These are phyloP conservation scores for Naganishia albida DNA, from an alignment of 1,284 basidiomycete species.

Conservation along the genomic window DNA sequence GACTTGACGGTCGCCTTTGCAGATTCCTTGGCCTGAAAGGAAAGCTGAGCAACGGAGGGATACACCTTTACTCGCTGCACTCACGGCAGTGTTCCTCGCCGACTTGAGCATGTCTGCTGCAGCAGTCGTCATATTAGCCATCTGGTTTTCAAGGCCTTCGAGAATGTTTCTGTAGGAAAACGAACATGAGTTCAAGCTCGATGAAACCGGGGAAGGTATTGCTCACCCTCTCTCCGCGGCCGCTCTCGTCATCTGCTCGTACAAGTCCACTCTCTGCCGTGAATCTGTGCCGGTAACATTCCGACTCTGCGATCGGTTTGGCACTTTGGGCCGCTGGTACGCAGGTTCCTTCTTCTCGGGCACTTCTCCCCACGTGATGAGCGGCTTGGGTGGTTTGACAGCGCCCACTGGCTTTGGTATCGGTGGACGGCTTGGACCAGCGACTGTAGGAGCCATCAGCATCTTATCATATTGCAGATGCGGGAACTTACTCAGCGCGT, in stretches of 20 bases:
- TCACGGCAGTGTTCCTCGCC: slow-evolving; percentile 48
- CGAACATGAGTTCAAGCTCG: neutral
- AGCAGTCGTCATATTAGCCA: slow-evolving; percentile 43
- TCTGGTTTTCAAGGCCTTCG: slow-evolving; percentile 37
- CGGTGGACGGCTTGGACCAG: slow-evolving; percentile 48
- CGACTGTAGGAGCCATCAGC: slow-evolving; percentile 40
- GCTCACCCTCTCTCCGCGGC: slow-evolving; percentile 41
- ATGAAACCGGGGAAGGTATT: slow-evolving; percentile 31
- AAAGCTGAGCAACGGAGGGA: slow-evolving; percentile 1
- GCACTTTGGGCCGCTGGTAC: slow-evolving; percentile 32
- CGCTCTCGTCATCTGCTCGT: slow-evolving; percentile 48
- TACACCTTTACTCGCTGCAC: slow-evolving; percentile 21
- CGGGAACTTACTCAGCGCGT: slow-evolving; percentile 43
- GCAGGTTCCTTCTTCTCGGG: slow-evolving; percentile 39
- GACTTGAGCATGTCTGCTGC: slow-evolving; percentile 45
- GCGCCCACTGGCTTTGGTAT: slow-evolving; percentile 36
- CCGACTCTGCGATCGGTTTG: slow-evolving; percentile 32
- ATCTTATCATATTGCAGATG: neutral
- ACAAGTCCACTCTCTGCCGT: slow-evolving; percentile 49
- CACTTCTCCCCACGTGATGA: slow-evolving; percentile 50
- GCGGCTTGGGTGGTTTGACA: slow-evolving; percentile 43
- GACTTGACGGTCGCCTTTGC: slow-evolving; percentile 49
- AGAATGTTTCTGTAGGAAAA: slow-evolving; percentile 30
- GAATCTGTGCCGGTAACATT: slow-evolving; percentile 35
- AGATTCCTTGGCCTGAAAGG: slow-evolving; percentile 45